Evolutionary conservation across 306 rosid species (phyloP), one percentile per base, ranked within the genome.

Genomic region (Senna siamea): DNA sequence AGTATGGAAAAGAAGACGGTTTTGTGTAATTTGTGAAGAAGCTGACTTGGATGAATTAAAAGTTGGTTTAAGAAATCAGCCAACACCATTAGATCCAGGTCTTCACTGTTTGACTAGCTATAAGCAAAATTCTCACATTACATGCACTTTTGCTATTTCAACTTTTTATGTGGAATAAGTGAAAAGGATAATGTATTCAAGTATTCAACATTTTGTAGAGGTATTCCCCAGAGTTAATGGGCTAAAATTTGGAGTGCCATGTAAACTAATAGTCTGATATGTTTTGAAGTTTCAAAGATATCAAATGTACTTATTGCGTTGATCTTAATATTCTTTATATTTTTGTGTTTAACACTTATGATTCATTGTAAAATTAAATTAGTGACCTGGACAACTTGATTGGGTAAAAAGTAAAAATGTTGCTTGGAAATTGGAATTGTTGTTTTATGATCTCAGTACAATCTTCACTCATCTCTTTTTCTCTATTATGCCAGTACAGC

Each of bases 401-500:
- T 7, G 9, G 7, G 22, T 4, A 0, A 50, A 7, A 15, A 72
- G 38, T 41, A 14, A 23, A 44, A 5, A 12, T 23, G 14, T 62
- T 64, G 10, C 34, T 9, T 40, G 32, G n/a, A 54, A 72, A 47
- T 48, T 66, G 63, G 30, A 26, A 26, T 26, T 26, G 30, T 26
- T 26, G 28, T 60, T 70, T 44, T 60, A 17, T 30, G 78, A 76
- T 53, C 66, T 67, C 23, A 13, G 35, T 74, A 75, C 80, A 79
- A 84, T 79, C 80, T 71, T 76, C 89, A 89, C 92, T 88, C 87
- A 89, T 85, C 85, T 79, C 77, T 77, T 83, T 78, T 81, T 87
- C 83, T 87, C 83, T 75, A 81, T 89, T 84, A 83, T 92, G 96
- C 93, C 92, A 91, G 95, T 94, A 87, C 99, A 92, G 99, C 86